Evolutionary conservation across 1,284 basidiomycete genomes (phyloP).

Genomic region (Tilletia indica): DNA sequence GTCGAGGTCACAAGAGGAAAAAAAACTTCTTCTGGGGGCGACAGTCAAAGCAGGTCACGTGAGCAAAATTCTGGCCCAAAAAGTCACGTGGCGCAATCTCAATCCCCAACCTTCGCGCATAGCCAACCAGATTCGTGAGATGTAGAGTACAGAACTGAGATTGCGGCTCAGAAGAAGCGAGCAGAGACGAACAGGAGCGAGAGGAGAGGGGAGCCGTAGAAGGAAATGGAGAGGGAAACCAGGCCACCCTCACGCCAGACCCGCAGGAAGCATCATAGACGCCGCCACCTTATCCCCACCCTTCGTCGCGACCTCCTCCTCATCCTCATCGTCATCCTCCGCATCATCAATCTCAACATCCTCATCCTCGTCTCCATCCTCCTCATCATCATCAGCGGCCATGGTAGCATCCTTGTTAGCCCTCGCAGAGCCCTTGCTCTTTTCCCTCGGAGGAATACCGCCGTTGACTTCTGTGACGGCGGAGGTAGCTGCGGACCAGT

Average conservation of each 20-base stretch:
- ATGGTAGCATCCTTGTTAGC: conserved; percentile 20
- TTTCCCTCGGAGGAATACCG: conserved; percentile 18
- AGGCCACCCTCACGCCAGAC: conserved; percentile 21
- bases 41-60: background rate
- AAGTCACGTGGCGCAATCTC: background rate
- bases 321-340: conserved; percentile 29
- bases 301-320: conserved; percentile 32
- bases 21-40: background rate
- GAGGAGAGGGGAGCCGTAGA: background rate
- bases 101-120: too few species aligned
- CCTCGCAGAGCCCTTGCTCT: conserved; percentile 34
- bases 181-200: background rate
- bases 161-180: background rate
- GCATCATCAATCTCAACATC: conserved; percentile 28
- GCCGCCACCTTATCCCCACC: conserved; percentile 38
- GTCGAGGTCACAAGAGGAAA: background rate
- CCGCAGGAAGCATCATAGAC: conserved; percentile 46
- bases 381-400: background rate
- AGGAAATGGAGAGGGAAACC: too few species aligned
- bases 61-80: background rate
- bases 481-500: conserved; percentile 61
- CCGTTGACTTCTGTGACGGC: conserved; percentile 48
- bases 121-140: too few species aligned
- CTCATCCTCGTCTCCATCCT: conserved; percentile 24
- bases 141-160: background rate